Evolutionary conservation across 768 basidiomycete species (phyloP).

Genomic region (Termitomyces sp.): DNA sequence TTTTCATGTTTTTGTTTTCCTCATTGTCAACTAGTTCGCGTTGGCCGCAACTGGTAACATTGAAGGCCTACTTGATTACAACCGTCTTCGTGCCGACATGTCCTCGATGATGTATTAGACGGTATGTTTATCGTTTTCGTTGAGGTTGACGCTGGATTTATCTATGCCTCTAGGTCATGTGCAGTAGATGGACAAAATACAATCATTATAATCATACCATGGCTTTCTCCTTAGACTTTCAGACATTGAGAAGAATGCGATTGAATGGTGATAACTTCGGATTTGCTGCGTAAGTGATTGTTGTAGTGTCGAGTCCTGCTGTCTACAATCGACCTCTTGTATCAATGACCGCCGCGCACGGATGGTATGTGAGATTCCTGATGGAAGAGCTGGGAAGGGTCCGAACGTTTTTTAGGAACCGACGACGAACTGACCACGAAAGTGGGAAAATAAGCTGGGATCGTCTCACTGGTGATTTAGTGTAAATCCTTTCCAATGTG

Average conservation of each 20-base stretch:
- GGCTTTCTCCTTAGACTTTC: background rate
- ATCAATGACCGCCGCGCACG: too few species aligned
- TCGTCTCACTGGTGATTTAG: too few species aligned
- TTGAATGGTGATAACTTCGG: background rate
- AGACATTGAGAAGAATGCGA: background rate
- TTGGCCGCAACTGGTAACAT: constrained; percentile 86
- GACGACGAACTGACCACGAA: too few species aligned
- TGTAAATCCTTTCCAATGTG: too few species aligned
- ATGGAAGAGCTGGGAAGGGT: too few species aligned
- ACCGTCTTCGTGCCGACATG: constrained; percentile 80
- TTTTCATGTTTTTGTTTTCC: constrained; percentile 2
- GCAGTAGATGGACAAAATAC: constrained; percentile 10
- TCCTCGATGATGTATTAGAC: constrained; percentile 72
- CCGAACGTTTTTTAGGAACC: too few species aligned
- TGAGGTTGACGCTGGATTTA: background rate
- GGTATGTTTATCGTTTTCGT: constrained; percentile 1
- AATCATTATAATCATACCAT: constrained; percentile 6
- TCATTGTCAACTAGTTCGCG: constrained; percentile 48
- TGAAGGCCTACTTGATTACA: constrained; percentile 94
- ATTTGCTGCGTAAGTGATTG: background rate
- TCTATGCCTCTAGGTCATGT: constrained; percentile 1
- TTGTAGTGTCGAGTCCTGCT: background rate
- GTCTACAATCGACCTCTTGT: too few species aligned
- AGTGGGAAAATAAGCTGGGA: too few species aligned
- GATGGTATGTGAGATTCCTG: too few species aligned